phyloP scores from a whole-genome alignment of 2,329 filamentous ascomycete species.

The Alternaria brassicicola region DNA sequence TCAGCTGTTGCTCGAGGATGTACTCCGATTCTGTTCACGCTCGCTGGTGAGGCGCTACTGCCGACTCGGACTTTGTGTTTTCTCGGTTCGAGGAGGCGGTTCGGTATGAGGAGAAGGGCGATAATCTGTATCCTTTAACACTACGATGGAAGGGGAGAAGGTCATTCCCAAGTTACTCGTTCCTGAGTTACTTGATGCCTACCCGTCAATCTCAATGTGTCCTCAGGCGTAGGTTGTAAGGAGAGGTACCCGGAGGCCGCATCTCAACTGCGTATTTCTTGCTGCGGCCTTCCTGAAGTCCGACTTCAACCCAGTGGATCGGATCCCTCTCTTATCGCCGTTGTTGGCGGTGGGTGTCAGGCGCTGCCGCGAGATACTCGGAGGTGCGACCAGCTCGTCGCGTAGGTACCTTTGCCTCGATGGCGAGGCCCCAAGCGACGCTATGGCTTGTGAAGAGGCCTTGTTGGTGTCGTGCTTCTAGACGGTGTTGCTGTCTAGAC shows the following conservation, averaged over 20 bases:
- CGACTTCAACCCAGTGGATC: background rate
- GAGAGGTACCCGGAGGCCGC: background rate
- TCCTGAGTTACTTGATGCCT: background rate
- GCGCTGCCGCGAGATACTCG: background rate
- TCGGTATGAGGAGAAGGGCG: background rate
- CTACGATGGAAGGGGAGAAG: background rate
- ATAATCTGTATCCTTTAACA: background rate
- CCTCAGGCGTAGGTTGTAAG: background rate
- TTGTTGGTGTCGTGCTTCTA: background rate
- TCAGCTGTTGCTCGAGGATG: background rate
- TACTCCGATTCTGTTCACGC: background rate
- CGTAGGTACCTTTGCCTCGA: background rate
- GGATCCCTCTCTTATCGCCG: no score
- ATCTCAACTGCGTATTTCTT: background rate
- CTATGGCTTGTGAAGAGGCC: background rate
- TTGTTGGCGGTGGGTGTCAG: background rate
- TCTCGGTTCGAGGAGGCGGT: background rate
- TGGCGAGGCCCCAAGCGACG: background rate
- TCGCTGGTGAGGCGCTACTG: background rate
- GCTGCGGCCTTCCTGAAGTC: background rate
- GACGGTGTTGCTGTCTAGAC: background rate
- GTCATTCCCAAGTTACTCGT: background rate
- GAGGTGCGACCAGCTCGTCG: background rate
- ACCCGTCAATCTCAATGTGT: background rate
- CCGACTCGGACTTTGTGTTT: background rate